Evolutionary conservation across 768 basidiomycete genomes (phyloP).

Genomic region (Lepiota venenata): DNA sequence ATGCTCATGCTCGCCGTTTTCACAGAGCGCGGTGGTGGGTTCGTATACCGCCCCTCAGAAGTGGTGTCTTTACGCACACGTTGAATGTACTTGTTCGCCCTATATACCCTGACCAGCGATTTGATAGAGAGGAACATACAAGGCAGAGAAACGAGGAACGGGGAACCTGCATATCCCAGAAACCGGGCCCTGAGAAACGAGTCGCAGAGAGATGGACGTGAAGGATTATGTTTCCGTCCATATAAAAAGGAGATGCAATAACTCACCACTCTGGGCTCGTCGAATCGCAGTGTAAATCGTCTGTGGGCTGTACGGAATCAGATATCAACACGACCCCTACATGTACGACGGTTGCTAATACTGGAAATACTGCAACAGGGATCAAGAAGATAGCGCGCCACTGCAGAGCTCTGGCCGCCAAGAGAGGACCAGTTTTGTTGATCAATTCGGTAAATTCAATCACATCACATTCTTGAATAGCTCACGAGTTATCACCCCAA

Average conservation of each 20-base stretch:
- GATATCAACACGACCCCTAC: constrained; percentile 39
- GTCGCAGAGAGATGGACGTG: not conserved
- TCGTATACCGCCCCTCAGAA: constrained; percentile 1
- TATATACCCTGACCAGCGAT: constrained; percentile 33
- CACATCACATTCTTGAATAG: constrained; percentile 12
- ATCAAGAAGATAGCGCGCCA: constrained; percentile 47
- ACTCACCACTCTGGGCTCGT: constrained; percentile 56
- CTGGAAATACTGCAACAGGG: constrained; percentile 46
- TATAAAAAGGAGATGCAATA: not conserved
- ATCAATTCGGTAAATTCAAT: constrained; percentile 8
- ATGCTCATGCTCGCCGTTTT: not conserved
- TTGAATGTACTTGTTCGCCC: constrained; percentile 33
- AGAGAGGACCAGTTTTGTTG: not conserved
- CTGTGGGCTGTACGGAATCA: constrained; percentile 41
- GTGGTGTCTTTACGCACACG: constrained; percentile 24
- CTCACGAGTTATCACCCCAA: constrained; percentile 34
- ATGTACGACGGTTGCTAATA: constrained; percentile 40
- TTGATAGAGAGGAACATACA: constrained; percentile 45
- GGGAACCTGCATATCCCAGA: constrained; percentile 57
- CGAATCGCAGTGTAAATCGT: constrained; percentile 59
- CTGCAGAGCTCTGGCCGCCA: constrained; percentile 33
- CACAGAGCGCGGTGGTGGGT: constrained; percentile 1
- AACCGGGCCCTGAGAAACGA: constrained; percentile 50
- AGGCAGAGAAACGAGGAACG: constrained; percentile 49
- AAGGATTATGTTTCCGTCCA: no score